Percentiles rank a stretch among this genome's conserved stretches.
Evolutionary conservation across 176 grass and related monocot species (phyloP).

Genomic region (Aegilops tauschii): DNA sequence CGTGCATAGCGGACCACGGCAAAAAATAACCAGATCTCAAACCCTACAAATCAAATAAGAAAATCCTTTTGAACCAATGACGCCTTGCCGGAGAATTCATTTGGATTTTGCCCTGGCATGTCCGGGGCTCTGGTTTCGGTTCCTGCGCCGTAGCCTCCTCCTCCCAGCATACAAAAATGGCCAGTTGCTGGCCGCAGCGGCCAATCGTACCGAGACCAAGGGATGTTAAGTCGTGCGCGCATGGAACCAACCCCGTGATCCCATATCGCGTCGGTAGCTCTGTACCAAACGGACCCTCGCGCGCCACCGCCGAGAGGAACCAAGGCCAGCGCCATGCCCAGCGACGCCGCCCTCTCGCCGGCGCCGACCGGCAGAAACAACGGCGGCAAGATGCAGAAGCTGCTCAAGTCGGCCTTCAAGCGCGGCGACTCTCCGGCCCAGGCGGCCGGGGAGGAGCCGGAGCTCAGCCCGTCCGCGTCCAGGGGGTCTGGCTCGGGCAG

Average conservation of each 20-base stretch:
- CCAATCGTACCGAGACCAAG: not conserved
- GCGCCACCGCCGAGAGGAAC: not conserved
- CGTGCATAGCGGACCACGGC: too few species aligned
- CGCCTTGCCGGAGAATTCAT: too few species aligned
- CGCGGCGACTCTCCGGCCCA: constrained; percentile 26
- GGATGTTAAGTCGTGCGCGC: not conserved
- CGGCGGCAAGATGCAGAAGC: constrained; percentile 44
- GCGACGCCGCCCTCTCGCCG: not conserved
- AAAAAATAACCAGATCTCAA: too few species aligned
- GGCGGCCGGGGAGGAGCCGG: constrained; percentile 22
- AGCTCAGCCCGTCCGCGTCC: constrained; percentile 30
- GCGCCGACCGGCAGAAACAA: constrained; percentile 16
- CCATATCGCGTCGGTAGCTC: not conserved
- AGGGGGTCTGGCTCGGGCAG: constrained; percentile 30
- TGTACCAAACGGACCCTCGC: not conserved
- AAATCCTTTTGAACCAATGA: not conserved
- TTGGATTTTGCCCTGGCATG: not conserved
- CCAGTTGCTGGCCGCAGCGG: not conserved
- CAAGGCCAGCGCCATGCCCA: not conserved
- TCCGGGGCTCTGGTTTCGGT: not conserved
- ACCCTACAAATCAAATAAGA: too few species aligned
- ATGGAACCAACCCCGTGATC: not conserved
- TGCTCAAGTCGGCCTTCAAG: constrained; percentile 66
- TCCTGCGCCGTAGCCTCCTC: not conserved
- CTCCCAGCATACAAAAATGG: not conserved